Percentiles rank a stretch among this genome's conserved stretches.
Evolutionary conservation across 1,284 basidiomycete genomes (phyloP).

Genomic region (Rhodotorula sp.): DNA sequence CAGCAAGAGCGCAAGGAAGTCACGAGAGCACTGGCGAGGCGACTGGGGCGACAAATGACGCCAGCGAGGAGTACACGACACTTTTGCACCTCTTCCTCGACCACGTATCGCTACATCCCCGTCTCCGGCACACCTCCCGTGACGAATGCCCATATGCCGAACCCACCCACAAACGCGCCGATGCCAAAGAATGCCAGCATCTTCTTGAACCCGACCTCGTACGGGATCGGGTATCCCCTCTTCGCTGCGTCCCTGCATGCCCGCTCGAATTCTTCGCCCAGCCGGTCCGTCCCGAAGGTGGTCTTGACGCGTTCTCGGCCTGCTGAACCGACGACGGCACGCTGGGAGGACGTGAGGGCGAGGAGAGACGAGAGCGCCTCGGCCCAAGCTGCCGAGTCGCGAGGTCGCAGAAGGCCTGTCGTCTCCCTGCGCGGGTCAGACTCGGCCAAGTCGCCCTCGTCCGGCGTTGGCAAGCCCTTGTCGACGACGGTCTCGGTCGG

Average conservation of each 20-base stretch:
- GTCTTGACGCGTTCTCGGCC: constrained; percentile 62
- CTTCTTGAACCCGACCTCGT: constrained; percentile 34
- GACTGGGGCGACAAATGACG: too few relatives aligned
- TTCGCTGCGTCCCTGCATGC: constrained; percentile 54
- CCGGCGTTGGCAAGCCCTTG: constrained; percentile 26
- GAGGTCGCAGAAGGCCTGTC: constrained; percentile 64
- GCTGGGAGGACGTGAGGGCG: constrained; percentile 54
- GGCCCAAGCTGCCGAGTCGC: constrained; percentile 66
- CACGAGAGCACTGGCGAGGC: too few relatives aligned
- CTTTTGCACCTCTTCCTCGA: too few relatives aligned
- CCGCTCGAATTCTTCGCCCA: constrained; percentile 65
- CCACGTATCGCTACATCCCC: not conserved
- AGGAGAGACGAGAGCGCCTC: constrained; percentile 64
- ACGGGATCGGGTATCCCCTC: constrained; percentile 25
- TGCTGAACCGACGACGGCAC: constrained; percentile 56
- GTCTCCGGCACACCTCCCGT: not conserved
- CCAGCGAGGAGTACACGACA: not conserved
- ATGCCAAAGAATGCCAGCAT: constrained; percentile 10
- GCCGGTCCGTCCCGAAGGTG: constrained; percentile 61
- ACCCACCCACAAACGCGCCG: not conserved
- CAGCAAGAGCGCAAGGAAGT: too few relatives aligned
- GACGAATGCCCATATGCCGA: not conserved
- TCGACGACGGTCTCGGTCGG: constrained; percentile 85
- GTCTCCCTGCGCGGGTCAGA: constrained; percentile 45
- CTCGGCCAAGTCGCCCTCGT: not conserved